Conservation (phyloP, 495 filamentous ascomycete species). For the Penicillium crystallinum region DNA sequence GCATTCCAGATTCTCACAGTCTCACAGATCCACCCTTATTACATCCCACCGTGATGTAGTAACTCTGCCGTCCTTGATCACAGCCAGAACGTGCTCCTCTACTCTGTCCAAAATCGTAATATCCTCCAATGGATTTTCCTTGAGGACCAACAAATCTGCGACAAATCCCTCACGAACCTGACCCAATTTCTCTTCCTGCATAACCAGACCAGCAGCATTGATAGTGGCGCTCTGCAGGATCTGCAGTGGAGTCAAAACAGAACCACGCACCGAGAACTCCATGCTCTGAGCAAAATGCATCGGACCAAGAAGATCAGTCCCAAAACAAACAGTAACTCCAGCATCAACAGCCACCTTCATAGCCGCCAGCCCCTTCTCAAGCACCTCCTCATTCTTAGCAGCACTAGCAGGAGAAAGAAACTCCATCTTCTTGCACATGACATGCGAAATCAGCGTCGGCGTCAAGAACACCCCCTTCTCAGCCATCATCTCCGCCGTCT, state of each 20-base stretch:
- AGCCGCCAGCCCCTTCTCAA: slow-evolving; percentile 38
- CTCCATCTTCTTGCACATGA: slow-evolving; percentile 35
- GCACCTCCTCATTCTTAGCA: slow-evolving; percentile 45
- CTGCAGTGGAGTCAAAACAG: slow-evolving; percentile 35
- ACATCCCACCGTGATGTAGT: background rate
- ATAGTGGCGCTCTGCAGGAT: slow-evolving; percentile 48
- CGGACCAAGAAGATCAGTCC: slow-evolving; percentile 49
- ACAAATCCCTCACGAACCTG: slow-evolving; percentile 35
- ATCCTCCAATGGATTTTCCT: slow-evolving; percentile 46
- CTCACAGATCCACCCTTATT: background rate
- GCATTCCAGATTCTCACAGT: background rate
- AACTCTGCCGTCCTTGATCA: slow-evolving; percentile 47
- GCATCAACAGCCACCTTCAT: slow-evolving; percentile 43
- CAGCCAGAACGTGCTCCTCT: slow-evolving; percentile 37
- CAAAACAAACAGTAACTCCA: slow-evolving; percentile 50
- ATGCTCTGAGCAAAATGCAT: slow-evolving; percentile 42
- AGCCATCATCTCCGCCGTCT: slow-evolving; percentile 44
- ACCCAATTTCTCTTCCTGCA: slow-evolving; percentile 38
- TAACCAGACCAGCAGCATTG: slow-evolving; percentile 41
- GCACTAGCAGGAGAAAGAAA: slow-evolving; percentile 37
- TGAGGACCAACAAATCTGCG: slow-evolving; percentile 41
- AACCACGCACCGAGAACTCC: slow-evolving; percentile 44
- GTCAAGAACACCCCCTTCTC: slow-evolving; percentile 43
- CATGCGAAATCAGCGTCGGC: slow-evolving; percentile 50
- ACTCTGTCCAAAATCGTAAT: slow-evolving; percentile 42